phyloP scores from a whole-genome alignment of 345 rosid genomes.

The Eucalyptus sp. region DNA sequence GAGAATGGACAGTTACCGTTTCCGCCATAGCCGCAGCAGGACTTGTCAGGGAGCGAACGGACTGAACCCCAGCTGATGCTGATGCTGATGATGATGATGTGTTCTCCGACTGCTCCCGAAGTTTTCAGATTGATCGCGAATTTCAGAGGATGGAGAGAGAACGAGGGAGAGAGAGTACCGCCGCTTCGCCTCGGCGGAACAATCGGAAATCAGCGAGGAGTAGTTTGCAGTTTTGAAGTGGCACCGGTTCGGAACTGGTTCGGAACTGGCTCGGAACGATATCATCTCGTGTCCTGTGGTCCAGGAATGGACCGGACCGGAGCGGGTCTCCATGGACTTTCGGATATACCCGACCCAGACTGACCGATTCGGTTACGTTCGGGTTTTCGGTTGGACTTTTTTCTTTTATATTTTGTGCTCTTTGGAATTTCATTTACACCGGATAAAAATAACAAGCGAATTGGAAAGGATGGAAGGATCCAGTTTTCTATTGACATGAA shows the following conservation, averaged over 20 bases:
- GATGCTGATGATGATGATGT: not conserved
- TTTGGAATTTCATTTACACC: not conserved
- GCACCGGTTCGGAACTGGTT: not conserved
- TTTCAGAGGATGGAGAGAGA: not conserved
- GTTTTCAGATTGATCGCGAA: not conserved
- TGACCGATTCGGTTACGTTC: not conserved
- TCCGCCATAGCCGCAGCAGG: not conserved
- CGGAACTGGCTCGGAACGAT: not conserved
- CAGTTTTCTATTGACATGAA: not conserved
- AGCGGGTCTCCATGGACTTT: not conserved
- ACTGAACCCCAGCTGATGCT: not conserved
- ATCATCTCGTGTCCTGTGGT: not conserved
- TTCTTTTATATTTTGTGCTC: not conserved
- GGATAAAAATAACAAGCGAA: not conserved
- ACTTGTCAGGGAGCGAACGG: not conserved
- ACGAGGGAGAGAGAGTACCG: not conserved
- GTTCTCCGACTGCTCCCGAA: not conserved
- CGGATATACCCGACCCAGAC: not conserved
- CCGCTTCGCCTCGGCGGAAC: not conserved
- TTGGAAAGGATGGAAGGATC: not conserved
- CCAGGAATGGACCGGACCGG: not conserved
- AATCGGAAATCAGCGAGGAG: not conserved
- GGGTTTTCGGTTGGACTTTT: not conserved
- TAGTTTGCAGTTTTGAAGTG: not conserved
- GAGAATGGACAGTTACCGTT: not conserved